Conservation (phyloP, 129 eudicot genomes). For the Pulicaria dysenterica region DNA sequence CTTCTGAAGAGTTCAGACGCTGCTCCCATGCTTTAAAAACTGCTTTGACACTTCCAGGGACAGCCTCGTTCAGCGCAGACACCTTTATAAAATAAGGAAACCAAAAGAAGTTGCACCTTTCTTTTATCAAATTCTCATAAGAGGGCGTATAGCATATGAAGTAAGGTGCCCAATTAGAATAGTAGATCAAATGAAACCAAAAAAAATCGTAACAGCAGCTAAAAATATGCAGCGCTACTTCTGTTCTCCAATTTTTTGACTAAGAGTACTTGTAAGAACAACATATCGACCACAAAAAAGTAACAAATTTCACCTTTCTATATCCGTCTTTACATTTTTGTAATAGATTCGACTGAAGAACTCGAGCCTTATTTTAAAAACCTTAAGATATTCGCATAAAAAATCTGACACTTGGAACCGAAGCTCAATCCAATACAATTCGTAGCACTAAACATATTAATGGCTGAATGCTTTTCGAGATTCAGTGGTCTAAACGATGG, state of each 20-base stretch:
- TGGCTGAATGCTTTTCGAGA: neutral
- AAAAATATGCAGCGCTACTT: slow-evolving; percentile 5
- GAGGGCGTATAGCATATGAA: neutral
- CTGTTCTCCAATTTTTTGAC: neutral
- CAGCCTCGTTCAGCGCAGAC: slow-evolving; percentile 95
- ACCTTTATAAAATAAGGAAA: slow-evolving; percentile 48
- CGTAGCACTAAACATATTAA: neutral
- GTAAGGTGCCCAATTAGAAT: slow-evolving; percentile 5
- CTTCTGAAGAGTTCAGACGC: slow-evolving; percentile 81
- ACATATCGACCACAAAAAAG: neutral
- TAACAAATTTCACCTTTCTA: neutral
- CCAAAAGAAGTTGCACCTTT: slow-evolving; percentile 15
- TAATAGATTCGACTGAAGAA: neutral
- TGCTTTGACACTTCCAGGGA: slow-evolving; percentile 84
- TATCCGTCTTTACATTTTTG: neutral
- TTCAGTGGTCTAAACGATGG: neutral
- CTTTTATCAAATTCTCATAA: slow-evolving; percentile 10
- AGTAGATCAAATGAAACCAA: neutral
- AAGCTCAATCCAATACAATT: slow-evolving; percentile 12
- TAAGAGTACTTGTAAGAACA: slow-evolving; percentile 9
- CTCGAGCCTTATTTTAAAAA: neutral
- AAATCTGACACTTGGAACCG: neutral
- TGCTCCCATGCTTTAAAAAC: slow-evolving; percentile 96
- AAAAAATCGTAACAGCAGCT: neutral
- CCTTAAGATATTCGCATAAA: neutral